A percentile compares a stretch with the other conserved stretches of the same genome.
phyloP scores from a whole-genome alignment of 1,139 yeast species.

The Entelexis paramagnoliae region DNA sequence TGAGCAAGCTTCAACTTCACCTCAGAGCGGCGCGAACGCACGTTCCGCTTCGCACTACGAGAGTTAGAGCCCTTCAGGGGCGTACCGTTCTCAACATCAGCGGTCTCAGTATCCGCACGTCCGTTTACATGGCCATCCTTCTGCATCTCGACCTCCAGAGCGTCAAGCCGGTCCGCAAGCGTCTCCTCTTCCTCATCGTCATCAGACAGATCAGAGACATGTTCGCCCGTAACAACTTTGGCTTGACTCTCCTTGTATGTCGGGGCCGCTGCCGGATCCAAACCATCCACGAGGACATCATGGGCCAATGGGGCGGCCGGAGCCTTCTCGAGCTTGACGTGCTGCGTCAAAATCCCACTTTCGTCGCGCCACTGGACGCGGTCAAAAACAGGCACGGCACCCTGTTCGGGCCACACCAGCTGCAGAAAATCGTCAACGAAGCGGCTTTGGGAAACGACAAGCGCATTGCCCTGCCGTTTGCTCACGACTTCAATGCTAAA shows the following conservation, averaged over 20 bases:
- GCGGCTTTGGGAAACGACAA: conserved; percentile 37
- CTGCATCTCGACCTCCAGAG: conserved; percentile 29
- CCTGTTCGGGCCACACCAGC: conserved; percentile 65
- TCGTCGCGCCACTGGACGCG: conserved; percentile 45
- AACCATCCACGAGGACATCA: conserved; percentile 21
- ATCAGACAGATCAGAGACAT: conserved; percentile 28
- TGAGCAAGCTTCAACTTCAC: conserved; percentile 24
- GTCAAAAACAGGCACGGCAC: conserved; percentile 53
- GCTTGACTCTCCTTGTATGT: conserved; percentile 61
- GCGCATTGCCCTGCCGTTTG: conserved; percentile 1
- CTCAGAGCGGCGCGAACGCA: conserved; percentile 11
- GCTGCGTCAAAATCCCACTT: conserved; percentile 25
- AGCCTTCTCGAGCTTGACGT: conserved; percentile 35
- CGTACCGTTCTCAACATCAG: conserved; percentile 10
- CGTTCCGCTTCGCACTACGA: not conserved
- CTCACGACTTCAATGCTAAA: conserved; percentile 23
- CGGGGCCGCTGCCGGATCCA: conserved; percentile 46
- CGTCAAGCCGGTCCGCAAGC: conserved; percentile 36
- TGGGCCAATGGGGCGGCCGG: conserved; percentile 26
- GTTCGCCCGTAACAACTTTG: conserved; percentile 34
- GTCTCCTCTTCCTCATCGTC: conserved; percentile 33
- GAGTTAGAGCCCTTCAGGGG: conserved; percentile 8
- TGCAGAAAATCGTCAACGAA: conserved; percentile 37
- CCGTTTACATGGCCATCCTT: conserved; percentile 11
- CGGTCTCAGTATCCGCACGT: conserved; percentile 9